Conservation (phyloP, 23 red algal species). For the Gracilariopsis chorda region DNA sequence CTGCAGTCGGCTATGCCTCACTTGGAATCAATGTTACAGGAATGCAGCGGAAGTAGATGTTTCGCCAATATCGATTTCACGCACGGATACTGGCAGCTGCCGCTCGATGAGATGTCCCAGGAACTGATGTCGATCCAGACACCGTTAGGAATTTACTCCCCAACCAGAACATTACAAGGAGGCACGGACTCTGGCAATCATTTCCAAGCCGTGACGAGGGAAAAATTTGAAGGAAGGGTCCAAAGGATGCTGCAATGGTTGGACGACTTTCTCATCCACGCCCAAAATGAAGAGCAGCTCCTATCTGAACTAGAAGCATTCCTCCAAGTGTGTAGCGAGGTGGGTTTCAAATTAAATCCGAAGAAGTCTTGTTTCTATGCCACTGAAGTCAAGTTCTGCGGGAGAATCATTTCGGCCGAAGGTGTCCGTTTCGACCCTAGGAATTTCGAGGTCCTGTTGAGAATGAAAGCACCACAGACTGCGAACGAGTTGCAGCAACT, state of each 20-base stretch:
- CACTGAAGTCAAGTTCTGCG: background rate
- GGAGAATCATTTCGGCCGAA: background rate
- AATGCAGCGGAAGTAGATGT: background rate
- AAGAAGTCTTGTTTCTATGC: background rate
- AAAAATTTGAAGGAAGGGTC: background rate
- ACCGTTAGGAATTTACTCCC: background rate
- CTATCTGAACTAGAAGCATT: background rate
- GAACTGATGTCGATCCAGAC: conserved; percentile 7
- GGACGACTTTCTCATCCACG: conserved; percentile 4
- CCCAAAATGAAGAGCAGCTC: background rate
- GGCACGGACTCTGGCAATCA: conserved; percentile 5
- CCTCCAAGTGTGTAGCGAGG: background rate
- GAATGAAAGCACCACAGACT: background rate
- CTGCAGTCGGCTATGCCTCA: background rate
- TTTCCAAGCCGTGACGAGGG: background rate
- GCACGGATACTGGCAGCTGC: conserved; percentile 18
- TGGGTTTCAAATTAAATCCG: background rate
- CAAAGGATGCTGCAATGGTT: background rate
- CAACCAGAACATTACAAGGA: background rate
- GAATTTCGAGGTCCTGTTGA: background rate
- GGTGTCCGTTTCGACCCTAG: background rate
- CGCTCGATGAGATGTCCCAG: background rate
- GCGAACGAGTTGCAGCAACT: conserved; percentile 10
- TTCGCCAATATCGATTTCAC: background rate
- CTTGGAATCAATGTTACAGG: background rate